Base-by-base conservation (phyloP, 495 filamentous ascomycete genomes). In the Penicillium coffeae region DNA sequence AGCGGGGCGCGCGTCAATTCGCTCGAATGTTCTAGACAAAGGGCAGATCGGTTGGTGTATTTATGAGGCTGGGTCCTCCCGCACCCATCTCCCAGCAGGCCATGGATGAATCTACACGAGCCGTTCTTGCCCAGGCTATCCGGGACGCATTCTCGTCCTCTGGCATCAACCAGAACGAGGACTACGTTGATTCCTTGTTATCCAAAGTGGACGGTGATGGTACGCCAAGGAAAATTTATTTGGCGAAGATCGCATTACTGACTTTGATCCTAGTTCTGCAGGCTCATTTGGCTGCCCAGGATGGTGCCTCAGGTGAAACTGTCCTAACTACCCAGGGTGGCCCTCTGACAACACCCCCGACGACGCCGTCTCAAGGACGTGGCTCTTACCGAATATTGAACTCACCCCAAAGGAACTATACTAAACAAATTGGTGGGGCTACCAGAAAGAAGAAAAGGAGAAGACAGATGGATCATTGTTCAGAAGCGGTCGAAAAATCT, bases 351-450 rank as follows among this genome's bases (percentile, higher is more conserved):
- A 46, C 43, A 18, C 43, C 43, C 37, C 43, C 33, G 16, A 33
- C 43, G 19, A 36, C 43, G 1, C 43, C 43, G 12, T 20, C 35
- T 14, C 21, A 14, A 34, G 33, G 10, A 19, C 44, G 30, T 38
- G 33, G 33, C 14, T 47, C 30, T 21, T 47, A 38, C 38, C 33
- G 33, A 34, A 36, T 47, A 36, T n/a, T 47, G 33, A 21, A 47
- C 20, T 4, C 33, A 21, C 44, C 4, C 8, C 36, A 47, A 38
- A 47, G 32, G 44, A 25, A 36, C 32, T 47, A 47, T 47, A 3
- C 1, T 21, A 38, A 47, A 22, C 44, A 14, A 8, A 13, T 20
- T 4, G 44, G 33, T 4, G 33, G 18, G 38, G 44, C 36, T 21
- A 5, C 5, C n/a, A 37, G 13, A 15, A 37, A 37, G 34, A 12